Evolutionary conservation across 768 basidiomycete genomes (phyloP), one percentile per base, ranked within the genome.

Genomic region (Porpolomopsis calyptriformis): DNA sequence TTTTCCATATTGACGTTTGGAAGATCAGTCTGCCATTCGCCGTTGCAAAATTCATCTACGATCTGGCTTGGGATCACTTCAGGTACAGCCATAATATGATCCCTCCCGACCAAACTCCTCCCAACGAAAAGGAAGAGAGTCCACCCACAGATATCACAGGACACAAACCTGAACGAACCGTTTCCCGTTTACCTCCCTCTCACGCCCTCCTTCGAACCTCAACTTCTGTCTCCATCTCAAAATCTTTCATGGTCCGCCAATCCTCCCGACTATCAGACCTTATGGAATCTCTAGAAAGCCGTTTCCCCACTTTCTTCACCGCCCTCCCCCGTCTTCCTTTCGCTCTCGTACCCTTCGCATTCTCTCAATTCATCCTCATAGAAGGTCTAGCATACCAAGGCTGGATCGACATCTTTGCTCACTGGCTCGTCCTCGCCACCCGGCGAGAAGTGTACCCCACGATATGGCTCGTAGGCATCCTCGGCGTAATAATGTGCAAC

Each of bases 291-390:
- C 52, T 62, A 49, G 20, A 65, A 26, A 49, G 47, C 16, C 67
- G 69, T 36, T 87, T 88, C 59, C 90, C 89, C 0, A 91, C 85
- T 1, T 69, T 84, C 50, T 70, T 73, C 58, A 75, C 74, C 8
- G 76, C 79, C 18, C 64, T 81, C 18, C 72, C 77, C 0, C 75
- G 82, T 16, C 69, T 93, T 0, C 93, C 91, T 0, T 78, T 91
- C 49, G 73, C 78, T 10, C 77, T 96, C 5, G 67, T 96, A 12
- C 89, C 89, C 0, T 98, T 98, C 57, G 87, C 91, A 0, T 91
- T 97, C 58, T 82, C 85, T 1, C 90, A 93, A 63, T 97, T 98
- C 66, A 89, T 97, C 53, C 77, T 98, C 47, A 88, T 94, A 48
- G 85, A 93, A 57, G 85, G 74, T 0, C 73, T 98, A 4, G 71